phyloP scores from a whole-genome alignment of 768 basidiomycete species.

The Sporobolomyces pararoseus region DNA sequence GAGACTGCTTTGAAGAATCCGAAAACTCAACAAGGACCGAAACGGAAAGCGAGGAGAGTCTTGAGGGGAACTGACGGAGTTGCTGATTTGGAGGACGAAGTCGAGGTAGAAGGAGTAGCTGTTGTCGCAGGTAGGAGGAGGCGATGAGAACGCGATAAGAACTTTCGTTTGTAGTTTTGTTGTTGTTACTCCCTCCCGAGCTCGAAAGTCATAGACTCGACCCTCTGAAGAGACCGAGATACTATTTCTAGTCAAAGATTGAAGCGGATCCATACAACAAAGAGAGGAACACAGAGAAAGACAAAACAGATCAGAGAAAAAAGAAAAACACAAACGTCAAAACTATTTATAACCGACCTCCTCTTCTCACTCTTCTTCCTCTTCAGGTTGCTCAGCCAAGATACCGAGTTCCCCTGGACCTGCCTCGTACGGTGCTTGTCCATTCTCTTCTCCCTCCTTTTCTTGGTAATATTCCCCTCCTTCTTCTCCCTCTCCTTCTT shows the following conservation, averaged over 20 bases:
- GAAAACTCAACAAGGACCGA: not conserved
- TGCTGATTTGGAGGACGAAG: slow-evolving; percentile 5
- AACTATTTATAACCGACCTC: not conserved
- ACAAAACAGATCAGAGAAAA: not conserved
- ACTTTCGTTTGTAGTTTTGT: too few species aligned
- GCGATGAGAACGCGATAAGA: too few species aligned
- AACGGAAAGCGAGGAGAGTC: slow-evolving; percentile 11
- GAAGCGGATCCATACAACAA: not conserved
- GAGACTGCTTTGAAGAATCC: not conserved
- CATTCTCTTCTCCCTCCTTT: not conserved
- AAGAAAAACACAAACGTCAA: not conserved
- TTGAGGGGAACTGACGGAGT: not conserved
- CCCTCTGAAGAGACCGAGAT: too few species aligned
- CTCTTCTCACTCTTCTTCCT: slow-evolving; percentile 15
- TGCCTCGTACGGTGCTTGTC: not conserved
- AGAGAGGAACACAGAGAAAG: not conserved
- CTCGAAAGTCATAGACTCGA: too few species aligned
- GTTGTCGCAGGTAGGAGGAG: slow-evolving; percentile 10
- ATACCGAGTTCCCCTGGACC: not conserved
- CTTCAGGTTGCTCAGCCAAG: slow-evolving; percentile 8
- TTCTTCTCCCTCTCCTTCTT: not conserved
- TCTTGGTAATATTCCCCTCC: not conserved
- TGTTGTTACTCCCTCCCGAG: too few species aligned
- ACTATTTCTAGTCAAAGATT: too few species aligned
- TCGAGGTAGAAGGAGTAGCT: slow-evolving; percentile 13